A percentile compares a stretch with the other conserved stretches of the same genome.
These are phyloP conservation scores for Xerocomellus amylosporus DNA, from an alignment of 768 basidiomycete genomes.

Conservation along the genomic window DNA sequence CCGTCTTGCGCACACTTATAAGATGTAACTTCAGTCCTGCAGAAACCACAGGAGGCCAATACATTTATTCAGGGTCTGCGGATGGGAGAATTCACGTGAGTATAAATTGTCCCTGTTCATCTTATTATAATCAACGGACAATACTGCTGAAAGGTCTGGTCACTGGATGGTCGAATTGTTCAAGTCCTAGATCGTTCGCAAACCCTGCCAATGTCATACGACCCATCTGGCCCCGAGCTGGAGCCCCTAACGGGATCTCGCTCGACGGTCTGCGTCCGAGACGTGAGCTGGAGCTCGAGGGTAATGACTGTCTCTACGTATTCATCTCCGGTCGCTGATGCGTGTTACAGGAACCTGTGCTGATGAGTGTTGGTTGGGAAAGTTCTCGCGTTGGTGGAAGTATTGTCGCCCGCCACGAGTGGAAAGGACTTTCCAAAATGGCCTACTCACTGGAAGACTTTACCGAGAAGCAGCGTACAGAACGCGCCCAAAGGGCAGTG, in stretches of 20 bases:
- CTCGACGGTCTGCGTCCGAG: constrained; percentile 66
- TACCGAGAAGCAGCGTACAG: constrained; percentile 51
- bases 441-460: constrained; percentile 67
- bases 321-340: constrained; percentile 2
- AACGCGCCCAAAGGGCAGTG: constrained; percentile 27
- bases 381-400: constrained; percentile 55
- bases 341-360: constrained; percentile 64
- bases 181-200: constrained; percentile 80
- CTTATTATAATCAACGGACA: constrained; percentile 1
- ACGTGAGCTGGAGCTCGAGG: constrained; percentile 93
- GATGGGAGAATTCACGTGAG: constrained; percentile 83
- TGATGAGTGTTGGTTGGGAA: constrained; percentile 94
- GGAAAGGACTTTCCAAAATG: constrained; percentile 87
- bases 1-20: constrained; percentile 87
- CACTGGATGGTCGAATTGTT: constrained; percentile 82
- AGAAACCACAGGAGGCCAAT: constrained; percentile 88
- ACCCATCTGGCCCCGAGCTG: constrained; percentile 66
- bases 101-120: constrained; percentile 4
- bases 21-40: constrained; percentile 94
- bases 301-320: constrained; percentile 34
- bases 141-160: constrained; percentile 71
- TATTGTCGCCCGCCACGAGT: constrained; percentile 88
- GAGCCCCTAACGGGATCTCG: constrained; percentile 28
- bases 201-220: constrained; percentile 64
- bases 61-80: constrained; percentile 90